Evolutionary conservation across 192 early-diverging fungal species (phyloP).

Genomic region (Gryganskiella cystojenkinii): DNA sequence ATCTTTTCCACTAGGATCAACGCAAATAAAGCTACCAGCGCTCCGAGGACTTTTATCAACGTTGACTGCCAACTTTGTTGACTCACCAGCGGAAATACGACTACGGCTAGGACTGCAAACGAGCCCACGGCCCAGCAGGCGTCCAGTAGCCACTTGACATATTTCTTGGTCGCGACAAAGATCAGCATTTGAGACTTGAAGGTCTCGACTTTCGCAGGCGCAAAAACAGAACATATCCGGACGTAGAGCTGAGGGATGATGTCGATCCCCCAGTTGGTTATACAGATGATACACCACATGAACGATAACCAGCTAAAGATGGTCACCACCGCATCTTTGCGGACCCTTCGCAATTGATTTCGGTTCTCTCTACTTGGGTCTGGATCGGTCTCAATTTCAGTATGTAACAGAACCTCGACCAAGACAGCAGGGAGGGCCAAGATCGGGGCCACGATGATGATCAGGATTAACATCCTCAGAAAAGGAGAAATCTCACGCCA

Average conservation of each 20-base stretch:
- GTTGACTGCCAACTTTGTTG: slow-evolving; percentile 58
- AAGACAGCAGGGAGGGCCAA: slow-evolving; percentile 64
- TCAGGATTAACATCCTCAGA: slow-evolving; percentile 62
- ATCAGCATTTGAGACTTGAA: slow-evolving; percentile 63
- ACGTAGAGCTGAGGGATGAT: slow-evolving; percentile 64
- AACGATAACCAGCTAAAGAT: slow-evolving; percentile 61
- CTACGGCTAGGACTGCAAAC: slow-evolving; percentile 64
- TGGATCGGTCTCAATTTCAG: slow-evolving; percentile 41
- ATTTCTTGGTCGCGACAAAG: slow-evolving; percentile 65
- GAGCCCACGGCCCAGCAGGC: slow-evolving; percentile 59
- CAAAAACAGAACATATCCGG: slow-evolving; percentile 55
- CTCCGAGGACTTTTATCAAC: slow-evolving; percentile 64
- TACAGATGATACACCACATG: slow-evolving; percentile 55
- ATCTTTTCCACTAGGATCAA: slow-evolving; percentile 70
- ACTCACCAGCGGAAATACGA: slow-evolving; percentile 53
- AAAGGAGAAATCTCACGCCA: slow-evolving; percentile 66
- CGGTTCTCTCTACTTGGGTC: no score
- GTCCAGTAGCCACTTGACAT: slow-evolving; percentile 65
- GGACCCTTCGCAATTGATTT: slow-evolving; percentile 44
- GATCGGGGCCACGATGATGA: slow-evolving; percentile 61
- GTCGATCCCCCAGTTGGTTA: slow-evolving; percentile 57
- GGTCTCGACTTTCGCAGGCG: slow-evolving; percentile 58
- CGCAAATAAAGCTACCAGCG: slow-evolving; percentile 57
- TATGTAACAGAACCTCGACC: slow-evolving; percentile 57
- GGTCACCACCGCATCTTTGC: slow-evolving; percentile 58